Evolutionary conservation across 345 rosid genomes (phyloP), one percentile per base, ranked within the genome.

Genomic region (Hypericum perforatum): DNA sequence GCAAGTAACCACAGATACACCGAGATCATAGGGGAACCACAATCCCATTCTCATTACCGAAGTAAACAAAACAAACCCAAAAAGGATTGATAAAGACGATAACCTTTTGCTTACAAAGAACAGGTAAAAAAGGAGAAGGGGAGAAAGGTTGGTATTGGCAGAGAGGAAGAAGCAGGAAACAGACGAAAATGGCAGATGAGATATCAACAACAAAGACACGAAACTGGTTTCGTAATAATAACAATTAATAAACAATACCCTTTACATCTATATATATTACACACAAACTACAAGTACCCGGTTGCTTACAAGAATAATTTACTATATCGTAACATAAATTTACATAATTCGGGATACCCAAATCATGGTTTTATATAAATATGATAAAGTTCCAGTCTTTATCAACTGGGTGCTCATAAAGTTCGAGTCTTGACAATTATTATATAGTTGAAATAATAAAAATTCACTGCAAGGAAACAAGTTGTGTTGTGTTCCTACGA

Each of bases 141-240:
- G 51, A 6, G 50, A 51, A 22, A 41, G 6, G 37, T n/a, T 53
- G 53, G 65, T 16, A 59, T 74, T 70, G 58, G 68, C 74, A 41
- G 50, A 51, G 46, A 66, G 63, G 40, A 39, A 58, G 49, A 54
- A 57, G 37, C 47, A 66, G 55, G 36, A 29, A 38, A 68, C 58
- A 22, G 76, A 67, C 54, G 62, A 60, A 62, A 60, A 64, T 53
- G 65, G 61, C 64, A 59, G 70, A 63, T 45, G 64, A 64, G 67
- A 22, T 41, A 60, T 52, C 59, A 56, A 62, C 60, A 58, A 49
- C 63, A 51, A 7, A 9, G 9, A 47, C 15, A 22, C 52, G 12
- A 48, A 22, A 22, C 32, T 1, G 32, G 32, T 48, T 3, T 8
- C 16, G 9, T 14, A 48, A 48, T 7, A 69, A 60, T 39, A 22